phyloP scores from a whole-genome alignment of 257 asterid genomes.

The Buddleja alternifolia region DNA sequence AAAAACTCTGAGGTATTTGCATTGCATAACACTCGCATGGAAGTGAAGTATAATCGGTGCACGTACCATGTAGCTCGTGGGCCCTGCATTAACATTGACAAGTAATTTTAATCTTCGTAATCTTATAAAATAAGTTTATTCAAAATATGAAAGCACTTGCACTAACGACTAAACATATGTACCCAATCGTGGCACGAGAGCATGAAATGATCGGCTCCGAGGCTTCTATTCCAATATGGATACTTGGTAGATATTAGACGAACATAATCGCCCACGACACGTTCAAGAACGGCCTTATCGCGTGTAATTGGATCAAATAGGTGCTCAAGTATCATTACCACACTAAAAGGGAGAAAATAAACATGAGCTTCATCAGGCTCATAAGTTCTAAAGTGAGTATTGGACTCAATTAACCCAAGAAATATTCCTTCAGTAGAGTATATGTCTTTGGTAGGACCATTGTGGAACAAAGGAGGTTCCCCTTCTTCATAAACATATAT shows the following conservation, averaged over 20 bases:
- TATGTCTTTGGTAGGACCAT: slow-evolving; percentile 56
- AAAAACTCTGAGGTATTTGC: slow-evolving; percentile 76
- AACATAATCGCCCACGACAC: slow-evolving; percentile 53
- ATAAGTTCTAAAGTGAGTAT: slow-evolving; percentile 32
- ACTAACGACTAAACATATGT: too few species aligned
- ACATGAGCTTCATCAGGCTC: slow-evolving; percentile 67
- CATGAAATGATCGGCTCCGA: slow-evolving; percentile 79
- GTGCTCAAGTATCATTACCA: slow-evolving; percentile 60
- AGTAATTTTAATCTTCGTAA: too few species aligned
- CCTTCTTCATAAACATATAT: slow-evolving; percentile 69
- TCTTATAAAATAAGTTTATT: too few species aligned
- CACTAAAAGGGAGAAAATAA: slow-evolving; percentile 74
- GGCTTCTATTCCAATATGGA: slow-evolving; percentile 63
- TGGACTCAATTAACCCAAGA: slow-evolving; percentile 47
- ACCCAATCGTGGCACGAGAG: slow-evolving; percentile 86
- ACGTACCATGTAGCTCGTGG: slow-evolving; percentile 76
- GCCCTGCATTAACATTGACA: slow-evolving; percentile 63
- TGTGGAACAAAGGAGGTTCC: slow-evolving; percentile 66
- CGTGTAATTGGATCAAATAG: slow-evolving; percentile 58
- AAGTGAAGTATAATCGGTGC: slow-evolving; percentile 61
- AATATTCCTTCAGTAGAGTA: slow-evolving; percentile 72
- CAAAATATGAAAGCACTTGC: too few species aligned
- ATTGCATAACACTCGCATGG: slow-evolving; percentile 69
- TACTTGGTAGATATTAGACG: slow-evolving; percentile 50
- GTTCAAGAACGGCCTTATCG: slow-evolving; percentile 61